Conservation (phyloP, 345 rosid species). For the Rhodamnia rubescens region DNA sequence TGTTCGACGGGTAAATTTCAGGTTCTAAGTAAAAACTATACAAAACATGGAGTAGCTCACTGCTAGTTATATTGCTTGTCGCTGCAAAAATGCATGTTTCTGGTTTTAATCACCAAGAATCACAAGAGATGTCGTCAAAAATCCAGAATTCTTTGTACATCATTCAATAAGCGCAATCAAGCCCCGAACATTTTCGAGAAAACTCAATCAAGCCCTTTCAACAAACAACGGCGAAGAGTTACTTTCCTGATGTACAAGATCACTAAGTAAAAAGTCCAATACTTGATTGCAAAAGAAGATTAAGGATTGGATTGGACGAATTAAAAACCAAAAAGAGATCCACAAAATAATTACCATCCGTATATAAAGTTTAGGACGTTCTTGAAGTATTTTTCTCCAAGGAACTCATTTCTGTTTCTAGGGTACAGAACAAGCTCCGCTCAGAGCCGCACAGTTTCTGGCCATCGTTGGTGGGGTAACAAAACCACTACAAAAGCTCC, state of each 20-base stretch:
- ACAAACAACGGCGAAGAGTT: not conserved
- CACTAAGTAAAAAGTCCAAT: not conserved
- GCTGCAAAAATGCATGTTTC: not conserved
- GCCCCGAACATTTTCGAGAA: not conserved
- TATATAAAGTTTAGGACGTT: too few relatives aligned
- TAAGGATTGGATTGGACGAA: too few relatives aligned
- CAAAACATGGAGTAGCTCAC: too few relatives aligned
- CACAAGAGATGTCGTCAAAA: not conserved
- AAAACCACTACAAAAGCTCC: conserved; percentile 11
- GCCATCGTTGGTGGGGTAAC: conserved; percentile 18
- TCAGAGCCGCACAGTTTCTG: not conserved
- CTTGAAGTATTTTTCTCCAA: not conserved
- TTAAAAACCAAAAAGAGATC: too few relatives aligned
- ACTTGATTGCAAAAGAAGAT: not conserved
- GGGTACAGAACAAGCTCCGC: not conserved
- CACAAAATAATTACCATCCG: too few relatives aligned
- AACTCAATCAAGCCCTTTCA: not conserved
- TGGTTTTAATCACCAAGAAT: not conserved
- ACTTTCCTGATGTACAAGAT: not conserved
- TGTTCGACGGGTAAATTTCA: too few relatives aligned
- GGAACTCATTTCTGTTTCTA: not conserved
- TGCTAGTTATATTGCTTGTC: not conserved
- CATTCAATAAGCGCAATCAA: not conserved
- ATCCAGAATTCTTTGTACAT: not conserved
- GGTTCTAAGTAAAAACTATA: too few relatives aligned